phyloP scores from a whole-genome alignment of 2,329 filamentous ascomycete genomes.

The Colletotrichum australisinense region DNA sequence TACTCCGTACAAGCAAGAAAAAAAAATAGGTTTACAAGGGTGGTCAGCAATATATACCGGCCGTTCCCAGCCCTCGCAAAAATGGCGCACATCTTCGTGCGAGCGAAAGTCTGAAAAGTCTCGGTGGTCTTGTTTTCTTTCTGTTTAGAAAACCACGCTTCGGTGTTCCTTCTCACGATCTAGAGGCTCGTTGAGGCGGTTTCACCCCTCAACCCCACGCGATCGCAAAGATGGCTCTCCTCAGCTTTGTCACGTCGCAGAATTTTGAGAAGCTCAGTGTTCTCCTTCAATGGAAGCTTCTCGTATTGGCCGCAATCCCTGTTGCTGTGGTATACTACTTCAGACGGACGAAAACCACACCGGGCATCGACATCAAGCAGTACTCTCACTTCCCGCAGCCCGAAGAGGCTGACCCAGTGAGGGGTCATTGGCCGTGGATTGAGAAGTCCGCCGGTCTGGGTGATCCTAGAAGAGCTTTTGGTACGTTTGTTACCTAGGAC shows the following conservation, averaged over 20 bases:
- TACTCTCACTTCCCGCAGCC: slow-evolving; percentile 26
- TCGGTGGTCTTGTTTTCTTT: neutral
- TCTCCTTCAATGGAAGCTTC: slow-evolving; percentile 19
- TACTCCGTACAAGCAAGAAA: neutral
- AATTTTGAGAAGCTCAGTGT: slow-evolving; percentile 1
- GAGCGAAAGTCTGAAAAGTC: neutral
- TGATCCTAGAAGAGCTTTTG: slow-evolving; percentile 27
- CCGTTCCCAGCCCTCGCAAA: slow-evolving; percentile 1
- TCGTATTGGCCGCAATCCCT: slow-evolving; percentile 12
- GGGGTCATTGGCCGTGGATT: slow-evolving; percentile 32
- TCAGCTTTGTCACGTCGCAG: neutral
- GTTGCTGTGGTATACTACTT: slow-evolving; percentile 11
- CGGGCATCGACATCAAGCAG: slow-evolving; percentile 12
- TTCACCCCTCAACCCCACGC: neutral
- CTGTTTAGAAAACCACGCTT: neutral
- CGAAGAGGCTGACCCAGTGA: slow-evolving; percentile 23
- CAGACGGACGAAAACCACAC: slow-evolving; percentile 3
- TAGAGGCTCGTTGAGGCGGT: neutral
- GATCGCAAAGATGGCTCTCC: slow-evolving; percentile 12
- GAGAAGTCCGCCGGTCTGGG: slow-evolving; percentile 23
- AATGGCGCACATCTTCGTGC: slow-evolving; percentile 13
- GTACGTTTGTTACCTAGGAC: neutral
- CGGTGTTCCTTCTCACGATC: neutral
- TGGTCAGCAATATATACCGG: neutral
- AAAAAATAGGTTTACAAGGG: neutral